A percentile compares a stretch with the other conserved stretches of the same genome.
phyloP scores from a whole-genome alignment of 345 rosid genomes.

The Cardamine chenopodiifolia region DNA sequence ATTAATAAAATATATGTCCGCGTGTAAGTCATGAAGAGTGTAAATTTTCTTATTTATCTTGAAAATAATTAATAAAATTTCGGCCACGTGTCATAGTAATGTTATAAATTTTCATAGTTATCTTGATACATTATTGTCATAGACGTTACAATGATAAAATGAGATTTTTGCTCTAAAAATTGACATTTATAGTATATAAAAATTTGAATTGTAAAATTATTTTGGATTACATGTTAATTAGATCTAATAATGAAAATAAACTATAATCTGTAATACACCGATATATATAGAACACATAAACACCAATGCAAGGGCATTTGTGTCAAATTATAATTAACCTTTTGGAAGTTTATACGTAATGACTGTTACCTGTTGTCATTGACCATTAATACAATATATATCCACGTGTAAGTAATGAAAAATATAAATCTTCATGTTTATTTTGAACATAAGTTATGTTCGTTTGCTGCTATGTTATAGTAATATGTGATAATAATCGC shows the following conservation, averaged over 20 bases:
- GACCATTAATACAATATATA: too few species aligned
- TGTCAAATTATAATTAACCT: not conserved
- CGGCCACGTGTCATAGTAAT: not conserved
- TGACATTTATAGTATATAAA: not conserved
- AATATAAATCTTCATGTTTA: not conserved
- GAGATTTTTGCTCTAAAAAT: not conserved
- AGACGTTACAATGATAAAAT: not conserved
- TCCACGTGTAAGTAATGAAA: not conserved
- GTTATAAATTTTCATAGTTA: not conserved
- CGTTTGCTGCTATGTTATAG: too few species aligned
- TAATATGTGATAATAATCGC: too few species aligned
- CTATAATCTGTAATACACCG: too few species aligned
- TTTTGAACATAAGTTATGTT: not conserved
- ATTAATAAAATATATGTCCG: not conserved
- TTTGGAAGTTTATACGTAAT: not conserved
- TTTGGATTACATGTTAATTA: not conserved
- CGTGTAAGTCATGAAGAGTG: constrained; percentile 10
- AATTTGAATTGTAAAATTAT: too few species aligned
- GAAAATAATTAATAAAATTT: not conserved
- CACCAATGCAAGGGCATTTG: not conserved
- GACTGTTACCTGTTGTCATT: not conserved
- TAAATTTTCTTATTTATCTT: not conserved
- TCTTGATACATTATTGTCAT: not conserved
- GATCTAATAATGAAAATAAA: not conserved
- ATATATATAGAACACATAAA: too few species aligned